phyloP scores from a whole-genome alignment of 257 asterid species.

The Lantana camara region DNA sequence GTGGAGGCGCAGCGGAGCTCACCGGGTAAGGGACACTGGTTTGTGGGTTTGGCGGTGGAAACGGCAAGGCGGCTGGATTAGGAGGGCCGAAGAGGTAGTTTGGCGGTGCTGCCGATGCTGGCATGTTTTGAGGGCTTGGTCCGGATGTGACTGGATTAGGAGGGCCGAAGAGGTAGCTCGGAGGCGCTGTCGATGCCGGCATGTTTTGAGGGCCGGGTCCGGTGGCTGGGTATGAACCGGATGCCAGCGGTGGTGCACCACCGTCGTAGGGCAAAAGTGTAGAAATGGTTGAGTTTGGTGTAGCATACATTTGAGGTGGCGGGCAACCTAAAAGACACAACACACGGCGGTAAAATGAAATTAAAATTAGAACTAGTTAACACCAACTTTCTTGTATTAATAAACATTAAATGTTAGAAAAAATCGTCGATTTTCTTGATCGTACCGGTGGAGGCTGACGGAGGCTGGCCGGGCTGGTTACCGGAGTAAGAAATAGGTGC shows the following conservation, averaged over 20 bases:
- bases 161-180: constrained; percentile 30
- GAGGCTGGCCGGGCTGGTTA: constrained; percentile 37
- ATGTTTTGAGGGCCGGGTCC: background rate
- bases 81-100: constrained; percentile 31
- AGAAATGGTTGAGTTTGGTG: constrained; percentile 45
- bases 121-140: constrained; percentile 6
- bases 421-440: background rate
- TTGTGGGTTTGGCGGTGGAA: too few species aligned
- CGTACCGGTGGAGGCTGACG: constrained; percentile 15
- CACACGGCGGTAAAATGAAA: background rate
- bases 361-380: too few species aligned
- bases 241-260: background rate
- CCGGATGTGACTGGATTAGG: constrained; percentile 27
- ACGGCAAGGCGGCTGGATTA: constrained; percentile 26
- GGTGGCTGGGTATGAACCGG: constrained; percentile 10
- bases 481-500: constrained; percentile 52
- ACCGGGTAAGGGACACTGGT: constrained; percentile 33
- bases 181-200: constrained; percentile 21
- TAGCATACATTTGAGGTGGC: constrained; percentile 32
- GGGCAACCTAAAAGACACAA: background rate
- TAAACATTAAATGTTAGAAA: too few species aligned
- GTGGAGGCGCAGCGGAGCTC: constrained; percentile 25
- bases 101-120: constrained; percentile 3
- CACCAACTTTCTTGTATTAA: too few species aligned
- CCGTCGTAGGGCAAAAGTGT: constrained; percentile 48